Evolutionary conservation across 2,329 filamentous ascomycete species (phyloP), one percentile per base, ranked within the genome.

Genomic region (Paramyrothecium sp.): DNA sequence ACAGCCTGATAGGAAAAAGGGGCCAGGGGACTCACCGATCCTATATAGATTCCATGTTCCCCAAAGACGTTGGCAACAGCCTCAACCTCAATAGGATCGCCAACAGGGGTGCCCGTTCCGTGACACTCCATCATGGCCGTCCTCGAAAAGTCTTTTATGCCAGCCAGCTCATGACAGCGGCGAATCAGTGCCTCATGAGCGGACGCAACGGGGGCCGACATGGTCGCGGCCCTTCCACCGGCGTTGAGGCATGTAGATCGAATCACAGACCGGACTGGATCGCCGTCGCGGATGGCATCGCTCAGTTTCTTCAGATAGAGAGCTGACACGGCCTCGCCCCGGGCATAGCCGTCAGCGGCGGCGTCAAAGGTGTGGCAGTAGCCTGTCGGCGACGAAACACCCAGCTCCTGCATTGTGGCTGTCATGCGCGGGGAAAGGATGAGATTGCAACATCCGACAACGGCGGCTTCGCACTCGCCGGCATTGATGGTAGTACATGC

Each of bases 281-380:
- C 73, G 2, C 72, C 71, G 51, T 77, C 76, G 7, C 64, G 61
- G 10, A 86, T 64, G 0, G 79, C 79, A 48, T 73, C 70, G 12
- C 67, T 63, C 0, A 81, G 63, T 1, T 61, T 68, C 61, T 81
- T 81, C 3, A 82, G 54, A 1, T 77, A 59, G 3, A 82, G 47
- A 7, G 69, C 65, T 0, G 63, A 72, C 7, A 75, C 62, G 3
- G 74, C 79, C 57, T 82, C 80, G 3, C 75, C 78, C 10, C 78
- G 69, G 0, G 68, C 75, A 55, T 80, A 82, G 1, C 80, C 80
- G 55, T 77, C 68, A 2, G 76, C 79, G 3, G 61, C 59, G 12
- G 67, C 61, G 54, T 79, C 76, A 53, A 74, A 78, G 12, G 65
- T 67, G 17, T 65, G 56, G 53, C 60, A 65, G 1, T 51, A 57